Conservation (phyloP, 129 eudicot genomes). For the sunflower (Helianthus annuus) region HanXRQr2.0-SUNRISE NC_035442.2:112581525-112582024, state of each 20-base stretch:
- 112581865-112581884: too few species aligned
- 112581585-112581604: slow-evolving; percentile 86
- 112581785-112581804: slow-evolving; percentile 90
- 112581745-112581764: slow-evolving; percentile 69
- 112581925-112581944: too few species aligned
- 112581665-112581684: neutral
- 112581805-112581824: slow-evolving; percentile 74
- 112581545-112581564: slow-evolving; percentile 63
- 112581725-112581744: neutral
- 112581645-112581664: slow-evolving; percentile 58
- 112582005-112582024: neutral
- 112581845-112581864: neutral
- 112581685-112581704: slow-evolving; percentile 1
- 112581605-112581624: slow-evolving; percentile 78
- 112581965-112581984: too few species aligned
- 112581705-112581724: neutral
- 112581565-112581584: slow-evolving; percentile 89
- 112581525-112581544: slow-evolving; percentile 57
- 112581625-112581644: slow-evolving; percentile 86
- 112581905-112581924: too few species aligned
- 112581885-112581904: too few species aligned
- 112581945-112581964: too few species aligned
- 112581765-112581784: slow-evolving; percentile 88
- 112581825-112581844: neutral
- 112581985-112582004: too few species aligned